Evolutionary conservation across 768 basidiomycete species (phyloP).

Genomic region (Mrakia hoshinonis): DNA sequence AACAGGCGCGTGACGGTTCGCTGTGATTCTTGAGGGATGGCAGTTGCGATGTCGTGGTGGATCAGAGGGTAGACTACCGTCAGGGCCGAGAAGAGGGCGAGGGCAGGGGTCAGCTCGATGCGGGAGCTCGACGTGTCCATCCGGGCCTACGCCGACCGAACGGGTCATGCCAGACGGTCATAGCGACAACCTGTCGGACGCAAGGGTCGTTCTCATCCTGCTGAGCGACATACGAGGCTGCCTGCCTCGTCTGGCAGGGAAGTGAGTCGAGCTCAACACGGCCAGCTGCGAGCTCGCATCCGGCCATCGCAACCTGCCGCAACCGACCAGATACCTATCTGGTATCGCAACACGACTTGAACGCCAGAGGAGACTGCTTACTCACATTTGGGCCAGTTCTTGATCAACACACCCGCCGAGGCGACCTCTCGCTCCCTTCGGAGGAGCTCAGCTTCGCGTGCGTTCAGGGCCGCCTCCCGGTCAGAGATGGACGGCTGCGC

Average conservation of each 20-base stretch:
- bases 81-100: not conserved
- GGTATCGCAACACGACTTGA: not conserved
- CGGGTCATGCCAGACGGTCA: no score
- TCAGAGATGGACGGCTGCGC: constrained; percentile 2
- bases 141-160: no score
- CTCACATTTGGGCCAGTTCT: constrained; percentile 29
- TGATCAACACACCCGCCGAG: not conserved
- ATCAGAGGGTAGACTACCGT: constrained; percentile 78
- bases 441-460: constrained; percentile 21
- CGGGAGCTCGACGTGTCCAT: not conserved
- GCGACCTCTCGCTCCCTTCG: constrained; percentile 24
- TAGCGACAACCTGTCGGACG: no score
- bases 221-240: no score
- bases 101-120: not conserved
- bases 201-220: no score
- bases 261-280: not conserved
- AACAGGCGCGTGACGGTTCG: constrained; percentile 72
- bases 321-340: no score
- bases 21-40: constrained; percentile 74
- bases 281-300: not conserved
- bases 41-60: constrained; percentile 72
- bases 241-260: no score
- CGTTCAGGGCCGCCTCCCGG: constrained; percentile 23
- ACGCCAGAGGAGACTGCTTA: not conserved
- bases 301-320: not conserved